These are phyloP conservation scores for Nicotiana noctiflora DNA, from an alignment of 257 asterid species.

Conservation along the genomic window DNA sequence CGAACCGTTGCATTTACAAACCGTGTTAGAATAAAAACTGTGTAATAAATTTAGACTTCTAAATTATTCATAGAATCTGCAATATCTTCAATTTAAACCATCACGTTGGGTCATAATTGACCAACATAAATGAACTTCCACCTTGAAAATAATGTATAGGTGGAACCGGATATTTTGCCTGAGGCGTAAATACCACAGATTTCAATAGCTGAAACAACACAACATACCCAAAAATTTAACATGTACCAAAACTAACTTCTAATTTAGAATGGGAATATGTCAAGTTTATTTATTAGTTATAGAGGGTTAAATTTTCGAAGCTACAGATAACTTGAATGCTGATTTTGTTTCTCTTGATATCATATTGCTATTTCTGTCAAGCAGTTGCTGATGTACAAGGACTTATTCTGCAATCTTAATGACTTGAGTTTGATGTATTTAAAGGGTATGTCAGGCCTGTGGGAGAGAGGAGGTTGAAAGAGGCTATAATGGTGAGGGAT, in stretches of 20 bases:
- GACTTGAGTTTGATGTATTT: background rate
- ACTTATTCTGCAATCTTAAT: background rate
- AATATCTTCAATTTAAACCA: no score
- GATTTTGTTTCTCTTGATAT: background rate
- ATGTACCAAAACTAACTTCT: no score
- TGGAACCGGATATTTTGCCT: no score
- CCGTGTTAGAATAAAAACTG: background rate
- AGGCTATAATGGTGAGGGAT: constrained; percentile 91
- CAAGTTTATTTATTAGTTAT: background rate
- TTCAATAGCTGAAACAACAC: no score
- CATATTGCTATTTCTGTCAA: background rate
- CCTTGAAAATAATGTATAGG: no score
- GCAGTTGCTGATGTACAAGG: background rate
- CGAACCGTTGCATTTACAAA: no score
- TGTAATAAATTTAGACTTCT: no score
- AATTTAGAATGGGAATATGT: background rate
- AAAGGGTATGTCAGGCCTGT: constrained; percentile 76
- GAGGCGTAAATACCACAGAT: no score
- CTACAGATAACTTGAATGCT: background rate
- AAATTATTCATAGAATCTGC: no score
- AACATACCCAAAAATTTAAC: no score
- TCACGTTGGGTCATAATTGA: no score
- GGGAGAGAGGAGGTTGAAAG: constrained; percentile 67
- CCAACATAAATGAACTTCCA: no score
- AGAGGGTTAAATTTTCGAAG: background rate